These are phyloP conservation scores for Exophiala xenobiotica DNA, from an alignment of 2,329 filamentous ascomycete genomes.

Conservation along the genomic window DNA sequence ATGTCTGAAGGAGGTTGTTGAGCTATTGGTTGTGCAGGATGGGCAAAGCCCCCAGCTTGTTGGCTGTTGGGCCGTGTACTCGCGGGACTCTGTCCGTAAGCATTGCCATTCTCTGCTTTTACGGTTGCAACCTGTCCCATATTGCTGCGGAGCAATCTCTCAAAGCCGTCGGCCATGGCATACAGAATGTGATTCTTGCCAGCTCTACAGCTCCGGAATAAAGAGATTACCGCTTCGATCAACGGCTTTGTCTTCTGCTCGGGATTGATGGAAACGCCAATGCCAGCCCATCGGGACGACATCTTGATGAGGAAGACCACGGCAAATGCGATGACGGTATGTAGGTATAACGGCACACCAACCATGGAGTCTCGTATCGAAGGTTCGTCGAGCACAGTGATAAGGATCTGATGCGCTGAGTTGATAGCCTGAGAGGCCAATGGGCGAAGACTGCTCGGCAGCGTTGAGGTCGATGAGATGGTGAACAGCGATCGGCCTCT, in stretches of 20 bases:
- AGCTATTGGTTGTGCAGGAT: slow-evolving; percentile 1
- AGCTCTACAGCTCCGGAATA: slow-evolving; percentile 23
- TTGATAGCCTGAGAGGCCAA: slow-evolving; percentile 47
- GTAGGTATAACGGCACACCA: slow-evolving; percentile 47
- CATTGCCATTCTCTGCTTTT: slow-evolving; percentile 3
- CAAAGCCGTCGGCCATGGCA: slow-evolving; percentile 30
- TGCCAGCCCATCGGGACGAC: slow-evolving; percentile 27
- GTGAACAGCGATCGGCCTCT: slow-evolving; percentile 45
- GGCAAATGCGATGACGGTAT: slow-evolving; percentile 49
- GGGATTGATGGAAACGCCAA: slow-evolving; percentile 30
- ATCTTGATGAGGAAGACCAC: slow-evolving; percentile 48
- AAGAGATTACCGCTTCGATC: slow-evolving; percentile 27
- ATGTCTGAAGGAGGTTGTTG: slow-evolving; percentile 3
- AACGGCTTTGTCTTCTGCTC: slow-evolving; percentile 28
- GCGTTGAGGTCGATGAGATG: slow-evolving; percentile 37
- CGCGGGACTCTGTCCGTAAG: not conserved
- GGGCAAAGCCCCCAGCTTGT: not conserved
- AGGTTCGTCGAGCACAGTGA: slow-evolving; percentile 48
- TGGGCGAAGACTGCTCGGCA: slow-evolving; percentile 25
- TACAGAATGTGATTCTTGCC: slow-evolving; percentile 30
- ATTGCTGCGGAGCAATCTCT: slow-evolving; percentile 26
- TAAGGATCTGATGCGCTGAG: slow-evolving; percentile 49
- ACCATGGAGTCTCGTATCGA: slow-evolving; percentile 50
- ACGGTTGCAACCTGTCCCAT: slow-evolving; percentile 1
- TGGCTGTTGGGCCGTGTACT: not conserved